phyloP scores from a whole-genome alignment of 2,329 filamentous ascomycete genomes.

The Arthrobotrys entomopaga region DNA sequence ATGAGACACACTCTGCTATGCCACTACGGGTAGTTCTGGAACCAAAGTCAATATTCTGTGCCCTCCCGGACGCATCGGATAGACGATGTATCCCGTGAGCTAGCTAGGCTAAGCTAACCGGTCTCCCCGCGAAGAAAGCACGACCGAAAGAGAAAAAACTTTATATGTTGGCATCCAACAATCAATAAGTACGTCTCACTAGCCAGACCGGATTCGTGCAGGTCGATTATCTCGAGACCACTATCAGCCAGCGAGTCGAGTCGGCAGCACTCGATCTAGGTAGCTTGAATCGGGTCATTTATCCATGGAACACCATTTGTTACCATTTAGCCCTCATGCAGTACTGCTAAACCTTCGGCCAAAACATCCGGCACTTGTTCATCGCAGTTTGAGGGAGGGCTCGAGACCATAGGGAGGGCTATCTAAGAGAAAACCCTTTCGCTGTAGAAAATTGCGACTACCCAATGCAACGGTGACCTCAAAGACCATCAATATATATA shows the following conservation, averaged over 20 bases:
- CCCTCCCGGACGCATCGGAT: constrained; percentile 4
- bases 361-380: constrained; percentile 1
- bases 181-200: constrained; percentile 22
- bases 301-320: constrained; percentile 12
- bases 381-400: neutral
- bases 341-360: constrained; percentile 1
- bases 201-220: constrained; percentile 18
- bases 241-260: no score
- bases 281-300: neutral
- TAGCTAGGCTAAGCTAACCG: constrained; percentile 35
- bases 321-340: constrained; percentile 17
- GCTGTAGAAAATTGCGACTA: no score
- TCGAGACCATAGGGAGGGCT: no score
- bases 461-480: no score
- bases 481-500: no score
- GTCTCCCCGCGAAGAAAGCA: constrained; percentile 36
- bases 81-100: constrained; percentile 6
- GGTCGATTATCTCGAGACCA: constrained; percentile 5
- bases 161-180: constrained; percentile 5
- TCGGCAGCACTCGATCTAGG: neutral
- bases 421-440: no score
- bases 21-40: constrained; percentile 32
- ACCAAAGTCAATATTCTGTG: constrained; percentile 20
- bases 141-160: neutral
- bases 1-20: neutral